Evolutionary conservation across 306 rosid species (phyloP).

Genomic region (Acacia crassicarpa): DNA sequence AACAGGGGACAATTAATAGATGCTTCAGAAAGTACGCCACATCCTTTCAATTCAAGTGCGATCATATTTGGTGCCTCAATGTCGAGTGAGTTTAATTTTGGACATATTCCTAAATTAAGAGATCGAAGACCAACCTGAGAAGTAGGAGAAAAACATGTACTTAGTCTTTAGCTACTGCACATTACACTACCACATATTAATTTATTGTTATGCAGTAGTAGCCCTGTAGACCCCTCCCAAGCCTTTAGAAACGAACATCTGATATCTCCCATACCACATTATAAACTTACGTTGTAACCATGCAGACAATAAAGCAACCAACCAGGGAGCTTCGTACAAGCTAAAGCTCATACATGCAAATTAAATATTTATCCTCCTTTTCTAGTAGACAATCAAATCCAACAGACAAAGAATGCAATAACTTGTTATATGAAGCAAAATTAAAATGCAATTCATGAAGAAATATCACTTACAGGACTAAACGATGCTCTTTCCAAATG

Average conservation of each 20-base stretch:
- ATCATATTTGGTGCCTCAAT: slow-evolving; percentile 80
- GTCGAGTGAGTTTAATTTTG: slow-evolving; percentile 70
- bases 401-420: not conserved
- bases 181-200: slow-evolving; percentile 16
- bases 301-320: slow-evolving; percentile 10
- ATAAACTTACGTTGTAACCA: slow-evolving; percentile 8
- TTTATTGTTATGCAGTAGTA: not conserved
- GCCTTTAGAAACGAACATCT: not conserved
- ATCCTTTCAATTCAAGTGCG: slow-evolving; percentile 93
- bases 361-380: slow-evolving; percentile 10
- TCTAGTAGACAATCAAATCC: slow-evolving; percentile 11
- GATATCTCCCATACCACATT: not conserved
- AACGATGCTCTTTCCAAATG: slow-evolving; percentile 85
- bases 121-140: slow-evolving; percentile 88
- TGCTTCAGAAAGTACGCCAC: slow-evolving; percentile 91
- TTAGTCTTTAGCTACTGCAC: slow-evolving; percentile 9
- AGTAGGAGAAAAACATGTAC: slow-evolving; percentile 9
- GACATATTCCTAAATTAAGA: slow-evolving; percentile 95
- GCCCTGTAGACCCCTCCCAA: slow-evolving; percentile 6
- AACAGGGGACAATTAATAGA: slow-evolving; percentile 87
- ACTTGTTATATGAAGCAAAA: not conserved
- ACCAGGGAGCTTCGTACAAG: not conserved
- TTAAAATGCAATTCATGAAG: slow-evolving; percentile 10
- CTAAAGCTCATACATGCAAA: not conserved
- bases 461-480: slow-evolving; percentile 73